A percentile compares a stretch with the other conserved stretches of the same genome.
phyloP scores from a whole-genome alignment of 1,284 basidiomycete genomes.

The Rhodotorula sp. region DNA sequence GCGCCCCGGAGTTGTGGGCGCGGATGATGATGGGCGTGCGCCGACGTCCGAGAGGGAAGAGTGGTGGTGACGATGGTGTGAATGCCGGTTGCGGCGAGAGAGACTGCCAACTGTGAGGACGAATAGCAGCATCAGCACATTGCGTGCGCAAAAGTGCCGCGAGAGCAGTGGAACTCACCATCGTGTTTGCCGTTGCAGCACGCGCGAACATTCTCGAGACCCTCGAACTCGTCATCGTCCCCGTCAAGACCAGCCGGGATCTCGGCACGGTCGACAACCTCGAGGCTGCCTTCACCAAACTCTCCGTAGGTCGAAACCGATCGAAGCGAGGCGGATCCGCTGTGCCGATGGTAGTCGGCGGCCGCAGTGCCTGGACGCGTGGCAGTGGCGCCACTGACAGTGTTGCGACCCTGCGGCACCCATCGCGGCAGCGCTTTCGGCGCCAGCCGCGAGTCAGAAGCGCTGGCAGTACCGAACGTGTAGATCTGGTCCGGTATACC shows the following conservation, averaged over 20 bases:
- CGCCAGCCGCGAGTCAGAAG: slow-evolving; percentile 50
- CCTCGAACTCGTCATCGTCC: slow-evolving; percentile 79
- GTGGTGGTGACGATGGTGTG: slow-evolving; percentile 23
- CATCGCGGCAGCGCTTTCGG: slow-evolving; percentile 37
- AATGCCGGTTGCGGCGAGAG: slow-evolving; percentile 20
- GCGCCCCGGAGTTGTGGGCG: slow-evolving; percentile 8
- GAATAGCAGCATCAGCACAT: background rate
- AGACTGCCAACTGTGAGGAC: slow-evolving; percentile 27
- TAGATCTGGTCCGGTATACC: slow-evolving; percentile 23
- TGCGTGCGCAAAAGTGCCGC: too few relatives aligned
- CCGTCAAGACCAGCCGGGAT: slow-evolving; percentile 57
- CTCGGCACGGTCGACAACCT: slow-evolving; percentile 56
- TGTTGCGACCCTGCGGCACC: background rate
- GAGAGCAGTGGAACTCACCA: slow-evolving; percentile 44
- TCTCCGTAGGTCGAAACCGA: slow-evolving; percentile 50
- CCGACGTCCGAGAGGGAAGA: slow-evolving; percentile 5
- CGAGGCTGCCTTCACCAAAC: slow-evolving; percentile 66
- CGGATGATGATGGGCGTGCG: slow-evolving; percentile 12
- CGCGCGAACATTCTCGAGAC: slow-evolving; percentile 80
- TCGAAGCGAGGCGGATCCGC: slow-evolving; percentile 61
- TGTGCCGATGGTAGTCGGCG: slow-evolving; percentile 65
- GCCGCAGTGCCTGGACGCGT: slow-evolving; percentile 86
- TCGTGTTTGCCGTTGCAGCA: slow-evolving; percentile 69
- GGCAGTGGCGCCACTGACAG: slow-evolving; percentile 47
- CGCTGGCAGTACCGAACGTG: slow-evolving; percentile 12